Base-by-base conservation (phyloP, 2,329 filamentous ascomycete species). In the Lecanicillium sp. region DNA sequence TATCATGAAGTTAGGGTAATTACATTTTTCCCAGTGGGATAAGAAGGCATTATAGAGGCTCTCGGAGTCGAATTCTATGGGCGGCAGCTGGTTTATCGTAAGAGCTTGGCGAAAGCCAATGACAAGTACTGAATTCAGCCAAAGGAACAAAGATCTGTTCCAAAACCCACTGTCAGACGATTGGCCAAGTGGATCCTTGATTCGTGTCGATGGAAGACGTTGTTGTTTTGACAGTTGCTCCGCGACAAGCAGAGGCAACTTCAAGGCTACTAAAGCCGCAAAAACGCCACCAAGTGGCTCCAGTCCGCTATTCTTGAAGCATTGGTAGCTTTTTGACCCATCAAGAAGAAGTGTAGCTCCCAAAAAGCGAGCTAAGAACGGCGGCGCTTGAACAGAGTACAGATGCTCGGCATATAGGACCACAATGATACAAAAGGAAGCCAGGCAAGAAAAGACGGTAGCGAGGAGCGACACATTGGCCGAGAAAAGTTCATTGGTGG, bases 311-410 rank as follows among this genome's bases (percentile, higher is more conserved):
- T 31, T 22, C 4, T 22, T 8, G 18, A 38, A 34, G 9, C 38
- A 42, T 1, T 25, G 35, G 3, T 27, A 17, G 1, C 30, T 15
- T 19, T 30, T 37, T 2, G 27, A 11, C 3, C 20, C 18, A 12
- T 42, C 35, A 12, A 42, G 35, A 2, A 42, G 19, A 5, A 35
- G 17, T 2, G 40, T 37, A 13, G 34, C 6, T 3, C 31, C 29
- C 4, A 38, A 13, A 12, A 33, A 35, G 11, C 33, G 9, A 13
- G 29, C 31, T 5, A 42, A 13, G 9, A 42, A 31, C 13, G 22
- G 9, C 4, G 40, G 38, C 2, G 35, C 18, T 3, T 29, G 40
- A 2, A 42, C 12, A 2, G 35, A 35, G n/a, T 28, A 31, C 1
- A 12, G 3, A 20, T 42, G 40, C 3, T 35, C 8, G 1, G 29